These are phyloP conservation scores for Sanghuangporus sanghuang DNA, from an alignment of 1,284 basidiomycete species.

Conservation along the genomic window DNA sequence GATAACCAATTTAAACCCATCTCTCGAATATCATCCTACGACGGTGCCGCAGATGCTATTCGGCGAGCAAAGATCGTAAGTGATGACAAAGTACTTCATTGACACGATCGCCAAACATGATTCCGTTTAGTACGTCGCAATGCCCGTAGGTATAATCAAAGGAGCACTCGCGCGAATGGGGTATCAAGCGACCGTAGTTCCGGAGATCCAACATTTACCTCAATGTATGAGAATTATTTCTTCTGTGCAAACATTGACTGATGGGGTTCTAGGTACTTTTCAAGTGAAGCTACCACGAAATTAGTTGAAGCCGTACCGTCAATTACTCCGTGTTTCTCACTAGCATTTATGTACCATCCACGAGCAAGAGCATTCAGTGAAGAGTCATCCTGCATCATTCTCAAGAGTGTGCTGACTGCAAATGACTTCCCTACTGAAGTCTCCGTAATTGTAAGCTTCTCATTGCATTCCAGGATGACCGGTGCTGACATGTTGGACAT, in stretches of 20 bases:
- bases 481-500: too few species aligned
- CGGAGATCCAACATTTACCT: conserved; percentile 76
- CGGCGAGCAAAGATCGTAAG: conserved; percentile 66
- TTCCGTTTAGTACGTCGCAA: conserved; percentile 60
- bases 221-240: conserved; percentile 58
- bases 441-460: too few species aligned
- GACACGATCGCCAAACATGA: neutral
- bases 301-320: neutral
- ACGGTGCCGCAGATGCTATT: conserved; percentile 71
- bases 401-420: too few species aligned
- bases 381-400: too few species aligned
- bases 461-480: too few species aligned
- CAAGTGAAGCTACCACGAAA: conserved; percentile 17
- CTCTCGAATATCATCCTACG: conserved; percentile 70
- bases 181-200: conserved; percentile 63
- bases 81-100: conserved; percentile 12
- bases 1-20: conserved; percentile 89
- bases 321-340: too few species aligned
- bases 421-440: too few species aligned
- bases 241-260: neutral
- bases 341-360: too few species aligned
- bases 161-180: conserved; percentile 81
- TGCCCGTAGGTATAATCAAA: conserved; percentile 76
- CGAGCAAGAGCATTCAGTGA: too few species aligned
- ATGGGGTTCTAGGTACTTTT: conserved; percentile 12